These are phyloP conservation scores for Penicillium sp. DNA, from an alignment of 2,329 filamentous ascomycete genomes.

Conservation along the genomic window DNA sequence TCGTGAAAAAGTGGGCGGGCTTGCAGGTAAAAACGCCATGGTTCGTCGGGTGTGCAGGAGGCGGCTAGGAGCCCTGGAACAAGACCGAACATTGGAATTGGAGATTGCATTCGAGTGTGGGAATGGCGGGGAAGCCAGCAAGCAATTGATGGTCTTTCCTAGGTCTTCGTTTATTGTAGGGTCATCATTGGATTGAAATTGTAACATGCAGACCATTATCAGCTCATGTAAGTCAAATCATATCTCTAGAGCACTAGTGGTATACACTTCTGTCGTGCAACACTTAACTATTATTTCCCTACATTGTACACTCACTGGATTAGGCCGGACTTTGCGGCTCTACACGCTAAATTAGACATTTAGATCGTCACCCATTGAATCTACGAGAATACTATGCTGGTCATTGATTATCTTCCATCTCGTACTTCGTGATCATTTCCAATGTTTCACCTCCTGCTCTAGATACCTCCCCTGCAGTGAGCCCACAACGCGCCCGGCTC, in stretches of 20 bases:
- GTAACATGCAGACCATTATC: not conserved
- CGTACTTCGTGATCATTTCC: not conserved
- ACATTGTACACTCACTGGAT: not conserved
- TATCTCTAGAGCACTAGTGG: not conserved
- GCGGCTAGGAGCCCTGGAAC: conserved; percentile 3
- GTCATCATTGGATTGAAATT: not conserved
- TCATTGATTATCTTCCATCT: not conserved
- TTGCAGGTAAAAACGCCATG: conserved; percentile 3
- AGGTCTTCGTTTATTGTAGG: not conserved
- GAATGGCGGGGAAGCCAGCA: not conserved
- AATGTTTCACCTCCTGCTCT: not conserved
- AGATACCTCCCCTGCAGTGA: not conserved
- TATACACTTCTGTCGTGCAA: not conserved
- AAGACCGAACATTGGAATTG: conserved; percentile 1
- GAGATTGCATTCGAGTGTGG: not conserved
- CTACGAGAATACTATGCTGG: not conserved
- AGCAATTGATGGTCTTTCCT: not conserved
- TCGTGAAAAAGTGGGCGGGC: not conserved
- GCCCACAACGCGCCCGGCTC: too few relatives aligned
- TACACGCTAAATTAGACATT: not conserved
- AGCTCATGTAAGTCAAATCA: not conserved
- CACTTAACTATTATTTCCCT: too few relatives aligned
- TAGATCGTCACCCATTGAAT: too few relatives aligned
- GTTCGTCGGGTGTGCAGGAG: not conserved
- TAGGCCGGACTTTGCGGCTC: not conserved